These are phyloP conservation scores for Flaveria sonorensis DNA, from an alignment of 129 eudicot species.

Conservation along the genomic window DNA sequence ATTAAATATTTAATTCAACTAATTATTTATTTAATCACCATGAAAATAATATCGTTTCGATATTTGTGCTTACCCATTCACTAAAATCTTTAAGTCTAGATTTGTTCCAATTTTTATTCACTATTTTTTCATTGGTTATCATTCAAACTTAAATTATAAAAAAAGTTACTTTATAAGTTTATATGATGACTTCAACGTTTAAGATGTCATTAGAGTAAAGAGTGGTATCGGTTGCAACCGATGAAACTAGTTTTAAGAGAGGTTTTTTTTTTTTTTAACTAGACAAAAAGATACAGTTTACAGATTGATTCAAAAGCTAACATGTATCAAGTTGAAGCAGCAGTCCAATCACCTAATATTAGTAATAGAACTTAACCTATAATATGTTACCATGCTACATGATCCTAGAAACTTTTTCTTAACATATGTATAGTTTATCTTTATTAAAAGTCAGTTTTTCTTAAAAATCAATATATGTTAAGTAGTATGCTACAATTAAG, in stretches of 20 bases:
- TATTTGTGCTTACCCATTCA: conserved; percentile 27
- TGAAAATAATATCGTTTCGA: conserved; percentile 25
- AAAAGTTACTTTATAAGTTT: neutral
- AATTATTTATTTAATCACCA: conserved; percentile 20
- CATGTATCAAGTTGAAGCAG: neutral
- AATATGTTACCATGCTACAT: neutral
- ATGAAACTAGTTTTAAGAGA: neutral
- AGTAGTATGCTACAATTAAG: neutral
- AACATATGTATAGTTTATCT: too few species aligned
- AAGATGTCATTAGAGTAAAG: neutral
- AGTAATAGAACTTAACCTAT: neutral
- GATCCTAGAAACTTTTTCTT: neutral
- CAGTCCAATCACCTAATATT: neutral
- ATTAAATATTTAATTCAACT: conserved; percentile 17
- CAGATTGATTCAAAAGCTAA: neutral
- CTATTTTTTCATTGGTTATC: neutral
- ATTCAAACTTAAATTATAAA: neutral
- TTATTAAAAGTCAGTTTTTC: neutral
- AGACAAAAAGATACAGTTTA: neutral
- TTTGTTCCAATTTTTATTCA: neutral
- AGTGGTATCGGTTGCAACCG: neutral
- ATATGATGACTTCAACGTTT: neutral
- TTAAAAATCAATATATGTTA: too few species aligned
- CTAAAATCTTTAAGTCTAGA: conserved; percentile 24
- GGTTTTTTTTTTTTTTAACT: neutral